Base-by-base conservation (phyloP, 768 basidiomycete species). In the Tubosaeta sp. region DNA sequence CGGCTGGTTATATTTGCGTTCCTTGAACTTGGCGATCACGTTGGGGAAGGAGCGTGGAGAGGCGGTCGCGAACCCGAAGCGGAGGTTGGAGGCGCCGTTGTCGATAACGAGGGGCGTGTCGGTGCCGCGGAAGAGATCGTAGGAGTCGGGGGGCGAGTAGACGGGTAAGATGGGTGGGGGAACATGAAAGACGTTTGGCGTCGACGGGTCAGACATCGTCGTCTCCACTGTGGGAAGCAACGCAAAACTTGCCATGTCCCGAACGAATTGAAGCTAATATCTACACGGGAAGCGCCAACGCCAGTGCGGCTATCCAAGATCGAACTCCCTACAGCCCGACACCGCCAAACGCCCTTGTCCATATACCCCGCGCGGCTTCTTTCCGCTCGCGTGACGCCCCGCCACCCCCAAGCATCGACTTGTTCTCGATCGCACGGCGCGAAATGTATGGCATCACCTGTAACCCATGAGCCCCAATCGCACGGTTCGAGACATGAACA, bases 391-490 rank as follows among this genome's bases (percentile, higher is more conserved):
- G 57, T 16, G 70, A 68, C 0, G 91, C 91, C 12, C 76, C 82
- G 1, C 86, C 88, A 17, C 79, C 74, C 14, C 86, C 88, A 26
- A 97, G 79, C 2, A 97, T 77, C 0, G 86, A 85, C 69, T 92
- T 95, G 74, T 97, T 97, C 82, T 97, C 94, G 42, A 93, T 84
- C 1, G 93, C 94, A 14, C 95, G 77, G 31, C 93, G 79, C 37
- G 86, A 79, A 9, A 97, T 79, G 66, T 95, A 97, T 0, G 95
- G 93, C 83, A 97, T 86, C 10, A 92, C 88, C 83, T 88, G 17
- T 6, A 4, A 11, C 16, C 25, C 22, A 10, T 52, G 6, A 39
- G 16, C 34, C 17, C 29, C 32, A n/a, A 11, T 6, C 2, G n/a
- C 7, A 1, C 4, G 19, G 14, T 19, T 29, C 29, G 9, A 29